Evolutionary conservation across 371 early-diverging fungal genomes (phyloP).

Genomic region (Fennellomyces sp.): DNA sequence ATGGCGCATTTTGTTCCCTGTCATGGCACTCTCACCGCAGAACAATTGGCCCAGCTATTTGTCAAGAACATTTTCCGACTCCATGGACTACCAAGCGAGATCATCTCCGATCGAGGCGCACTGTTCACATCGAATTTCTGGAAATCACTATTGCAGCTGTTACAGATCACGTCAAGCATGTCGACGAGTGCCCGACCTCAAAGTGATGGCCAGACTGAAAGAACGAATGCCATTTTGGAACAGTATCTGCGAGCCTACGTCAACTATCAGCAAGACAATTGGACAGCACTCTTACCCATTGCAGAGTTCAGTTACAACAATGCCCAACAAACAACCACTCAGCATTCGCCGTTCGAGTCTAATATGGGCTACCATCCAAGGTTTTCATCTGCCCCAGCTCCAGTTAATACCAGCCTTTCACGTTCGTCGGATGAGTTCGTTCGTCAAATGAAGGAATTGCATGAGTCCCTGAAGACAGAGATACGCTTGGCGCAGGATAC

Average conservation of each 20-base stretch:
- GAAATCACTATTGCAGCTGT: conserved; percentile 12
- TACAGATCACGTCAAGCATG: conserved; percentile 29
- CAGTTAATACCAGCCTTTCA: neutral
- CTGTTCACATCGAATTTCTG: conserved; percentile 46
- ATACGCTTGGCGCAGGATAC: conserved; percentile 11
- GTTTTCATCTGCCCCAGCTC: conserved; percentile 9
- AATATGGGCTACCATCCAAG: conserved; percentile 34
- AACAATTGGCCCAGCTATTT: conserved; percentile 28
- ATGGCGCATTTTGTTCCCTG: conserved; percentile 45
- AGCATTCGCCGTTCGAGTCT: conserved; percentile 27
- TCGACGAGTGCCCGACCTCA: conserved; percentile 53
- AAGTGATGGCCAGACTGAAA: conserved; percentile 59
- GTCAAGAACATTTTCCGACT: conserved; percentile 29
- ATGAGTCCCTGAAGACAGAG: conserved; percentile 7
- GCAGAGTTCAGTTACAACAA: conserved; percentile 61
- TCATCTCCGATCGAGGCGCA: conserved; percentile 47
- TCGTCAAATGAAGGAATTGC: neutral
- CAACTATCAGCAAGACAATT: conserved; percentile 47
- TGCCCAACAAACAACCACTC: conserved; percentile 26
- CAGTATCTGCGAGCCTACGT: conserved; percentile 48
- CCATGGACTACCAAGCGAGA: conserved; percentile 41
- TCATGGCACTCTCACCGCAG: conserved; percentile 22
- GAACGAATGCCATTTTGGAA: conserved; percentile 50
- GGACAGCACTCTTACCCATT: conserved; percentile 43
- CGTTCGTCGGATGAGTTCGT: neutral